phyloP scores from a whole-genome alignment of 129 eudicot species.

The Flaveria ramosissima region DNA sequence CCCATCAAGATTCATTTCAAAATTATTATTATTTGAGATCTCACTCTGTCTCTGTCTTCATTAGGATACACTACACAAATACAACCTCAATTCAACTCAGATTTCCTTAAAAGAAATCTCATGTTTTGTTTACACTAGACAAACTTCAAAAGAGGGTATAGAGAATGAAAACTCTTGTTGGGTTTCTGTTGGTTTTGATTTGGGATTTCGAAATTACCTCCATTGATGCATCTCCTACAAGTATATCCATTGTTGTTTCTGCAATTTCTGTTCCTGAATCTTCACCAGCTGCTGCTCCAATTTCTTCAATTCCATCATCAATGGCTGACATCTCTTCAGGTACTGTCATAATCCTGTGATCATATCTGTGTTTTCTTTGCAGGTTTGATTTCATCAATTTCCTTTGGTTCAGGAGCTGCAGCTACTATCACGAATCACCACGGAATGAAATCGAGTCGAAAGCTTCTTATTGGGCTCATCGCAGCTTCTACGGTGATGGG shows the following conservation, averaged over 20 bases:
- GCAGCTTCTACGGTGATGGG: slow-evolving; percentile 48
- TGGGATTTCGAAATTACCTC: slow-evolving; percentile 26
- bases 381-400: slow-evolving; percentile 3
- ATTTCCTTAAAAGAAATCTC: slow-evolving; percentile 39
- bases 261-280: slow-evolving; percentile 39
- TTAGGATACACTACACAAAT: slow-evolving; percentile 30
- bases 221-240: slow-evolving; percentile 34
- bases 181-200: slow-evolving; percentile 35
- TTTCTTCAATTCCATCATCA: slow-evolving; percentile 41
- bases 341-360: background rate
- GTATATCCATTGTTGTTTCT: slow-evolving; percentile 13
- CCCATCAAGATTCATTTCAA: slow-evolving; percentile 39
- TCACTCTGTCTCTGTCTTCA: slow-evolving; percentile 40
- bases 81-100: slow-evolving; percentile 29
- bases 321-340: slow-evolving; percentile 61
- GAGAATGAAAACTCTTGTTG: slow-evolving; percentile 22
- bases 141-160: slow-evolving; percentile 5
- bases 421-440: slow-evolving; percentile 30
- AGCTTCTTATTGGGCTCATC: slow-evolving; percentile 47
- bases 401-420: slow-evolving; percentile 30
- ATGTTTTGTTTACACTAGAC: slow-evolving; percentile 27
- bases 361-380: background rate
- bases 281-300: slow-evolving; percentile 41
- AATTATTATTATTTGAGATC: slow-evolving; percentile 30
- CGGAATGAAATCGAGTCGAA: slow-evolving; percentile 36